A percentile compares a stretch with the other conserved stretches of the same genome.
Conservation (phyloP, 2,329 filamentous ascomycete genomes). For the Scolecobasidium constrictum region DNA sequence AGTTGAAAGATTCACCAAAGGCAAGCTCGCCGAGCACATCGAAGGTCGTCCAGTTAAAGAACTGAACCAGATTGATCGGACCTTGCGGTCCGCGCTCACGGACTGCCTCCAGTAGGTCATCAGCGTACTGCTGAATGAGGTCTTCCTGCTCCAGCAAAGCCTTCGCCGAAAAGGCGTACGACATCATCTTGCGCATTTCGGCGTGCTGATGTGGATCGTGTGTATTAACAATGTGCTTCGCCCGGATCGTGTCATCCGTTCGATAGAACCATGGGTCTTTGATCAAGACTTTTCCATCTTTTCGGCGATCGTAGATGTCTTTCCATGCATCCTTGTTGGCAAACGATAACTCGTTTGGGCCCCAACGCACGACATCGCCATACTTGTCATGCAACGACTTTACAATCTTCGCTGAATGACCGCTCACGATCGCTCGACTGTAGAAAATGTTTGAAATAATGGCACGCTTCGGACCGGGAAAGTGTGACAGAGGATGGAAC, state of each 20-base stretch:
- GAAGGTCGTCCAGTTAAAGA: conserved; percentile 20
- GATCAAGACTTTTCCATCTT: conserved; percentile 2
- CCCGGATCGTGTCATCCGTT: not conserved
- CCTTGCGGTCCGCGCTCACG: not conserved
- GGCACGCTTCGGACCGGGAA: conserved; percentile 9
- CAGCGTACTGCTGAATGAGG: conserved; percentile 21
- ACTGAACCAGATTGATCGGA: conserved; percentile 12
- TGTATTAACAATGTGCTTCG: conserved; percentile 1
- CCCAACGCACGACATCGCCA: conserved; percentile 36
- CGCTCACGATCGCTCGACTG: not conserved
- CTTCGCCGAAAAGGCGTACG: conserved; percentile 32
- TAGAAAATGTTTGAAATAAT: conserved; percentile 4
- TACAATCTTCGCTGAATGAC: not conserved
- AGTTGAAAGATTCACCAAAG: conserved; percentile 23
- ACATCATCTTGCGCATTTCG: conserved; percentile 21
- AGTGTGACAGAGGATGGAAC: conserved; percentile 10
- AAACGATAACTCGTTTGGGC: conserved; percentile 38
- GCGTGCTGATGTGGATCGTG: conserved; percentile 15
- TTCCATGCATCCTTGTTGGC: conserved; percentile 28
- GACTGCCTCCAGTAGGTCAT: conserved; percentile 20
- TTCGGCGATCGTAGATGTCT: conserved; percentile 25
- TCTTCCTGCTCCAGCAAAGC: conserved; percentile 28
- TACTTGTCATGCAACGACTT: conserved; percentile 17
- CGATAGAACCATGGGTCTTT: not conserved
- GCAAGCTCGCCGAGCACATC: conserved; percentile 20